Evolutionary conservation across 2,329 filamentous ascomycete species (phyloP).

Genomic region (Penicillium sp.): DNA sequence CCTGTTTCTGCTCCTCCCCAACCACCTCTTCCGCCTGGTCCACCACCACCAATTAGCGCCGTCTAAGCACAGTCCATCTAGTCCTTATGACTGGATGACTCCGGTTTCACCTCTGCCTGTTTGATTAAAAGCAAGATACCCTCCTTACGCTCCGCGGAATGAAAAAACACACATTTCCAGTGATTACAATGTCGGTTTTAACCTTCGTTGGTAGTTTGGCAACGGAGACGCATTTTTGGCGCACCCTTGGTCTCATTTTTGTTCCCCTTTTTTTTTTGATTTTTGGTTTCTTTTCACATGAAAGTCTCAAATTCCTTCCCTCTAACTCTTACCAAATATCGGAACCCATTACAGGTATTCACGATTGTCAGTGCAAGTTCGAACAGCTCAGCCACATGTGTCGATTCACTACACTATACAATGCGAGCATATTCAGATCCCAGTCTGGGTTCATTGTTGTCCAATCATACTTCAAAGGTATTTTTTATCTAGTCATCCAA

Average conservation of each 20-base stretch:
- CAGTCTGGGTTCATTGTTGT: neutral
- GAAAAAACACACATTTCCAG: neutral
- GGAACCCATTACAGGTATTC: neutral
- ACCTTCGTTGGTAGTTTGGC: neutral
- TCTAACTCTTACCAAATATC: too few relatives aligned
- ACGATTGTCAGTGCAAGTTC: neutral
- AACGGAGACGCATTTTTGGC: neutral
- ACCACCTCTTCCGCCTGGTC: constrained; percentile 27
- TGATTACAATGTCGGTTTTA: neutral
- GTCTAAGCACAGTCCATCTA: neutral
- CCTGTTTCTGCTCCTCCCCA: constrained; percentile 22
- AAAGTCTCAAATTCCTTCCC: neutral
- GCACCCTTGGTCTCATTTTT: neutral
- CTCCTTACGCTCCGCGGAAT: neutral
- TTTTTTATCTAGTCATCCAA: constrained; percentile 18
- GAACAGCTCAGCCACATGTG: neutral
- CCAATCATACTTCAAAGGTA: constrained; percentile 13
- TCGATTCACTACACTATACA: neutral
- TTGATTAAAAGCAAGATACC: constrained; percentile 11
- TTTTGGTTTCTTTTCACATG: neutral
- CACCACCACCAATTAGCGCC: constrained; percentile 18
- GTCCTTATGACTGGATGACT: neutral
- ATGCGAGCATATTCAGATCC: neutral
- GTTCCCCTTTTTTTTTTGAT: neutral
- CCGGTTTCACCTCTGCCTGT: neutral